Evolutionary conservation across 768 basidiomycete species (phyloP).

Genomic region (Daedaleopsis sinensis): DNA sequence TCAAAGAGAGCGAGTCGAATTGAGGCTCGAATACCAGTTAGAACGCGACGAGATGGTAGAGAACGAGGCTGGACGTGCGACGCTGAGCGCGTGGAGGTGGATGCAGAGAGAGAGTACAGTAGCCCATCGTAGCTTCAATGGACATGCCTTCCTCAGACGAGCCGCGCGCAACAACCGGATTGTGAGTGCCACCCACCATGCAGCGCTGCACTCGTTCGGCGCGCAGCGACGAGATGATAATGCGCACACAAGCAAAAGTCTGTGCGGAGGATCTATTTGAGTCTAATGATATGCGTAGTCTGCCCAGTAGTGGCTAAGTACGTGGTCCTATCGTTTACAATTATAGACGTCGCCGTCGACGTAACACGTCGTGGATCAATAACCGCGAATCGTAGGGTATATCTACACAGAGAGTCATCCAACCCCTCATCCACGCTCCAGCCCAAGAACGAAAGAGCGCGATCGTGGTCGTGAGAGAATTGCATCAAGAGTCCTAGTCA

Average conservation of each 20-base stretch:
- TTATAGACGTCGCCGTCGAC: neutral
- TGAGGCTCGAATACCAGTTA: neutral
- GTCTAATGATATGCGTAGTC: neutral
- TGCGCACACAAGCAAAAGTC: neutral
- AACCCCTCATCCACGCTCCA: neutral
- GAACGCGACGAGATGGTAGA: neutral
- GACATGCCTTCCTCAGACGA: too few species aligned
- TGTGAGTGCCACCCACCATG: neutral
- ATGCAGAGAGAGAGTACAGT: neutral
- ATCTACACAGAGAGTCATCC: slow-evolving; percentile 17
- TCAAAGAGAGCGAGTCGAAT: too few species aligned
- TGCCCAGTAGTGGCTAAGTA: neutral
- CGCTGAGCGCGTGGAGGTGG: neutral
- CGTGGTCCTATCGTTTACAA: neutral
- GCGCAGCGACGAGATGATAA: neutral
- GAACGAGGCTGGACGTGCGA: too few species aligned
- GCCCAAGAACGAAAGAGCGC: neutral
- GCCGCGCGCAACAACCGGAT: neutral
- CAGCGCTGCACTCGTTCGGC: neutral
- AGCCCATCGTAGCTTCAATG: neutral
- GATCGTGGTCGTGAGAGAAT: too few species aligned
- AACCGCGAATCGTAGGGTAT: slow-evolving; percentile 18
- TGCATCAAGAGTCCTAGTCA: neutral
- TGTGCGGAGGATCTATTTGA: neutral
- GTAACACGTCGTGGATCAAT: neutral